A percentile compares a stretch with the other conserved stretches of the same genome.
Conservation (phyloP, 2,329 filamentous ascomycete species). For the Pyrenochaeta sp. region DNA sequence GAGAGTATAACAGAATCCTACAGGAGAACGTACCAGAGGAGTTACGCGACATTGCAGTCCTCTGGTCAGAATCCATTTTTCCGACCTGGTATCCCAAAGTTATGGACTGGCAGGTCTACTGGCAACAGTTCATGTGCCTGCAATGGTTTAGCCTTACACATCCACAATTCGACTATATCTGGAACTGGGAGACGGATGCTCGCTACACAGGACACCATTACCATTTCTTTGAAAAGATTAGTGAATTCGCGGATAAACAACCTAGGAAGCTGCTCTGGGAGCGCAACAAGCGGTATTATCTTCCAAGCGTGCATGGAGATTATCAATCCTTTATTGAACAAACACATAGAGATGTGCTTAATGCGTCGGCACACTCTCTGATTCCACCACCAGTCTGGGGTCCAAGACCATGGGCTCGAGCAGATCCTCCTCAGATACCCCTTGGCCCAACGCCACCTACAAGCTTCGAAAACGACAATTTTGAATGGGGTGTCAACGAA, state of each 20-base stretch:
- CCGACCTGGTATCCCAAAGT: slow-evolving; percentile 59
- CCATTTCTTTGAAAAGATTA: slow-evolving; percentile 73
- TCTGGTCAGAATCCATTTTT: slow-evolving; percentile 71
- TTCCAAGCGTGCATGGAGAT: slow-evolving; percentile 60
- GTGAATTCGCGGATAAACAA: slow-evolving; percentile 60
- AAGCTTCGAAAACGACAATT: slow-evolving; percentile 78
- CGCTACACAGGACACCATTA: slow-evolving; percentile 83
- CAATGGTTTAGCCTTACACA: slow-evolving; percentile 79
- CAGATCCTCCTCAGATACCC: slow-evolving; percentile 71
- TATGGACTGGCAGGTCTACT: slow-evolving; percentile 58
- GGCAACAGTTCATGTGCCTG: slow-evolving; percentile 72
- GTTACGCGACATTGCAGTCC: slow-evolving; percentile 72
- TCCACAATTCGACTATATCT: slow-evolving; percentile 78
- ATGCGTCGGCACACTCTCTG: slow-evolving; percentile 46
- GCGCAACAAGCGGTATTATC: slow-evolving; percentile 63
- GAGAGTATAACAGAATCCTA: slow-evolving; percentile 67
- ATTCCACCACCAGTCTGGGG: slow-evolving; percentile 79
- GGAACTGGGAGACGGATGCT: slow-evolving; percentile 89
- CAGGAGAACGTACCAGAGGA: slow-evolving; percentile 71
- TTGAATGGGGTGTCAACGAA: slow-evolving; percentile 86
- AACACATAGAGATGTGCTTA: slow-evolving; percentile 52
- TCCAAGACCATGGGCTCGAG: slow-evolving; percentile 69
- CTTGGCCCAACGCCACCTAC: slow-evolving; percentile 78
- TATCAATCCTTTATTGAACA: slow-evolving; percentile 56
- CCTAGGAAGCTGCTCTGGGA: slow-evolving; percentile 67